Conservation (phyloP, 768 basidiomycete species). For the Podaxis sp. region DNA sequence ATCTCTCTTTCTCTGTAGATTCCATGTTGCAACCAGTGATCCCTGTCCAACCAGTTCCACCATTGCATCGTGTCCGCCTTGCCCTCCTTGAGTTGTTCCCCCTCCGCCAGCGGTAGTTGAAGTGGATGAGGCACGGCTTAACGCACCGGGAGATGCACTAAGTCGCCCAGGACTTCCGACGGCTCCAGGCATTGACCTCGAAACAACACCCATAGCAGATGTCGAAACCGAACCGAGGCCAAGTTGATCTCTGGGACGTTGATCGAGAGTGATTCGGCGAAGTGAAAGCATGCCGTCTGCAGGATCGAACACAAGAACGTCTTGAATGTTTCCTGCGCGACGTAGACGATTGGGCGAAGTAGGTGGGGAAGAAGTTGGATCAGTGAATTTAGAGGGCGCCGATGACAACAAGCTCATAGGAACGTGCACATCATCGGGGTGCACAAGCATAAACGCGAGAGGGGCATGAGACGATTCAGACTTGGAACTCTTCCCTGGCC, state of each 20-base stretch:
- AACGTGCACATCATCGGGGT: constrained; percentile 34
- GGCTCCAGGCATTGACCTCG: constrained; percentile 60
- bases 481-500: constrained; percentile 14
- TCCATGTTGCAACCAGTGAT: constrained; percentile 62
- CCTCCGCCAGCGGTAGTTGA: constrained; percentile 20
- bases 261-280: constrained; percentile 51
- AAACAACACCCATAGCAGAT: constrained; percentile 41
- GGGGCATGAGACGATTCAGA: constrained; percentile 28
- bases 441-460: constrained; percentile 58
- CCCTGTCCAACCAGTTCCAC: constrained; percentile 40
- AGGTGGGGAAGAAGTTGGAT: constrained; percentile 25
- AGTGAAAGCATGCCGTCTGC: constrained; percentile 54
- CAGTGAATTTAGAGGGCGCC: constrained; percentile 10
- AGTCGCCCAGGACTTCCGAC: constrained; percentile 25
- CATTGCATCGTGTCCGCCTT: constrained; percentile 18
- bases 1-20: constrained; percentile 47
- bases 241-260: constrained; percentile 26
- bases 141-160: constrained; percentile 24
- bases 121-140: constrained; percentile 36
- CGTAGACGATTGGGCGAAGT: constrained; percentile 29
- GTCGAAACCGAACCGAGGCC: constrained; percentile 29
- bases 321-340: constrained; percentile 53
- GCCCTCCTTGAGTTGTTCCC: background rate
- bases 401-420: constrained; percentile 38
- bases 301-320: constrained; percentile 69